A percentile compares a stretch with the other conserved stretches of the same genome.
Evolutionary conservation across 1,284 basidiomycete genomes (phyloP).

Genomic region (Flammula alnicola): DNA sequence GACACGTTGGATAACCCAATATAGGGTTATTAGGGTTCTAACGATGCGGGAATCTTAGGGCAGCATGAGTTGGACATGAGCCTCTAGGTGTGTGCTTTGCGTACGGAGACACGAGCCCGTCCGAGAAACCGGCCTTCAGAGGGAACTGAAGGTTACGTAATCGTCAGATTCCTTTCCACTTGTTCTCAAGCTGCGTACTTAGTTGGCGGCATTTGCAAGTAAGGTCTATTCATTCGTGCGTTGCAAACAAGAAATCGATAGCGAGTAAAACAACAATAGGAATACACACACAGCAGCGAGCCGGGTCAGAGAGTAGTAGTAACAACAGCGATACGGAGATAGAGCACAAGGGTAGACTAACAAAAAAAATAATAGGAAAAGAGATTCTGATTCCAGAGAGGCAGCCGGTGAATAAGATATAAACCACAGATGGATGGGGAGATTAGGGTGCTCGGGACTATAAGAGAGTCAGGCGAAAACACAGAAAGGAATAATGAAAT

Average conservation of each 20-base stretch:
- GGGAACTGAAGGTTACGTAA: conserved; percentile 8
- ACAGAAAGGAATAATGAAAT: conserved; percentile 23
- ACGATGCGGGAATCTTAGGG: neutral
- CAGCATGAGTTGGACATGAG: conserved; percentile 28
- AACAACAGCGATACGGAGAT: conserved; percentile 27
- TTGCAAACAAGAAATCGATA: conserved; percentile 48
- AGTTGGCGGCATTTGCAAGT: conserved; percentile 6
- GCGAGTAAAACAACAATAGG: conserved; percentile 48
- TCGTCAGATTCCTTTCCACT: too few species aligned
- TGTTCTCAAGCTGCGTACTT: too few species aligned
- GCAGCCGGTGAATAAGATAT: conserved; percentile 45
- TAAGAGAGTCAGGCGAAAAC: conserved; percentile 29
- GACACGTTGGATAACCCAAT: neutral
- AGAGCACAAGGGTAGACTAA: conserved; percentile 20
- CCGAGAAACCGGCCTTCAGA: conserved; percentile 1
- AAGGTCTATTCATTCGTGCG: conserved; percentile 15
- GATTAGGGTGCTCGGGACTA: conserved; percentile 35
- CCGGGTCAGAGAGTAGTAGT: conserved; percentile 28
- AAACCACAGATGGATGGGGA: conserved; percentile 38
- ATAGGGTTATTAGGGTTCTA: neutral
- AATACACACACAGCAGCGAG: conserved; percentile 32
- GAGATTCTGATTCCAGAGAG: conserved; percentile 36
- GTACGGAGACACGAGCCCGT: conserved; percentile 11
- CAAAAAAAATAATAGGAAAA: conserved; percentile 19
- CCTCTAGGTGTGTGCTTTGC: neutral